Percentiles rank a stretch among this genome's conserved stretches.
phyloP scores from a whole-genome alignment of 805 yeast genomes.

The Saturnispora serradocipensis region DNA sequence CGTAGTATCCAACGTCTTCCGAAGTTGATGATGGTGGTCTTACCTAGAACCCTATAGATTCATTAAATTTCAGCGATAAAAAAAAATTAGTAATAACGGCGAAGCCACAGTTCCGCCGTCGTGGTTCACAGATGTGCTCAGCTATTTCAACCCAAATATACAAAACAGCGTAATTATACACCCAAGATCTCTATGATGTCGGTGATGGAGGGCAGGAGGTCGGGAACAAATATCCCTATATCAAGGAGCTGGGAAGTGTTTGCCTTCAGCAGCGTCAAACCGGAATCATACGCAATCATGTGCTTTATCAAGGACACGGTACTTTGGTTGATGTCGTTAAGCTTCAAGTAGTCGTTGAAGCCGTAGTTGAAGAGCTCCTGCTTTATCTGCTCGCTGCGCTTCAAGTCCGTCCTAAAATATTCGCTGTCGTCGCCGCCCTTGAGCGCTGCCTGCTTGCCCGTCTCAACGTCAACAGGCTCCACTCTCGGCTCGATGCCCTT shows the following conservation, averaged over 20 bases:
- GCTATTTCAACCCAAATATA: background rate
- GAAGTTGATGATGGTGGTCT: background rate
- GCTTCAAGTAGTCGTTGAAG: slow-evolving; percentile 24
- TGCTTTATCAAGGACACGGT: slow-evolving; percentile 30
- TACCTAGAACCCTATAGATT: background rate
- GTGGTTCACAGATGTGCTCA: background rate
- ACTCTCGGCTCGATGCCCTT: slow-evolving; percentile 89
- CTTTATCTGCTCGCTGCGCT: slow-evolving; percentile 23
- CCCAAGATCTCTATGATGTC: slow-evolving; percentile 12
- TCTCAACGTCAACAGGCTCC: slow-evolving; percentile 39
- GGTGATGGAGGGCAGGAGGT: slow-evolving; percentile 21
- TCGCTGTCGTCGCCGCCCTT: slow-evolving; percentile 9
- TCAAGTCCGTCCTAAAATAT: slow-evolving; percentile 12
- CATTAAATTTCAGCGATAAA: background rate
- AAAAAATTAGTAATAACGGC: background rate
- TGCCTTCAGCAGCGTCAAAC: slow-evolving; percentile 27
- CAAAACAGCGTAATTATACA: background rate
- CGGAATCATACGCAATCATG: slow-evolving; percentile 25
- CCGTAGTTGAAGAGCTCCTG: slow-evolving; percentile 26
- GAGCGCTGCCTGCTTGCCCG: slow-evolving; percentile 36
- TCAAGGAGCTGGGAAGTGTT: slow-evolving; percentile 26
- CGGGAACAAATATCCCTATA: slow-evolving; percentile 29
- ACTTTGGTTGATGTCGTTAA: slow-evolving; percentile 34
- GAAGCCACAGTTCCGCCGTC: background rate
- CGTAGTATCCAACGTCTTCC: background rate